phyloP scores from a whole-genome alignment of 2,329 filamentous ascomycete genomes.

The Coniella vitis region DNA sequence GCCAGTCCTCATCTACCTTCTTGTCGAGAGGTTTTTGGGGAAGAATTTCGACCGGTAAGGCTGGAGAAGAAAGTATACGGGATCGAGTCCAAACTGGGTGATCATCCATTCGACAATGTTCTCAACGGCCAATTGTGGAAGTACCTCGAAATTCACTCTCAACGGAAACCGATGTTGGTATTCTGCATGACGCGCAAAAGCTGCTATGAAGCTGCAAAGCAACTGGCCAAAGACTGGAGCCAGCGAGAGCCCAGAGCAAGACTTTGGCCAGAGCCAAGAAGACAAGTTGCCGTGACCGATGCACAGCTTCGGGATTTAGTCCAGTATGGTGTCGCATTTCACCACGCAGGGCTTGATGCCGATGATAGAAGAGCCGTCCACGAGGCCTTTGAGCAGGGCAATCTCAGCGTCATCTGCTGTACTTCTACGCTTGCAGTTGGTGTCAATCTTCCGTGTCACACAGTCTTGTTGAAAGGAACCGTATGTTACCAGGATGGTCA shows the following conservation, averaged over 20 bases:
- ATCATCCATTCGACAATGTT: conserved; percentile 69
- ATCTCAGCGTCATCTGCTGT: conserved; percentile 78
- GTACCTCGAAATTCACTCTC: conserved; percentile 59
- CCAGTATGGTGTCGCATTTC: conserved; percentile 63
- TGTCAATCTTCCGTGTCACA: conserved; percentile 76
- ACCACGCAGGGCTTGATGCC: conserved; percentile 68
- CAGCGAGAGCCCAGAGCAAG: conserved; percentile 40
- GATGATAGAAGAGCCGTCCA: conserved; percentile 62
- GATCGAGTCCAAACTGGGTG: conserved; percentile 57
- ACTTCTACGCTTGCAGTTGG: conserved; percentile 81
- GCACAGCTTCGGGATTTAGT: conserved; percentile 50
- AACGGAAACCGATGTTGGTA: conserved; percentile 70
- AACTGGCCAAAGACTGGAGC: conserved; percentile 60
- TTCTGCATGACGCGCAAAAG: conserved; percentile 76
- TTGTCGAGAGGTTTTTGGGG: conserved; percentile 62
- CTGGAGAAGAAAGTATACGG: conserved; percentile 72
- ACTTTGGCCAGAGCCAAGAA: conserved; percentile 56
- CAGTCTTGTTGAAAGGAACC: conserved; percentile 79
- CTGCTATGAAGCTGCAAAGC: conserved; percentile 59
- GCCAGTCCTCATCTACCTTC: conserved; percentile 57
- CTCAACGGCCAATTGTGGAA: conserved; percentile 60
- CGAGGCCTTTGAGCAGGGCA: conserved; percentile 58
- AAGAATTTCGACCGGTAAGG: conserved; percentile 73
- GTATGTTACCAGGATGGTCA: conserved; percentile 54
- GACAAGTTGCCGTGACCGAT: conserved; percentile 44